Evolutionary conservation across 345 rosid species (phyloP), one percentile per base, ranked within the genome.

Genomic region (Brassica rapa): DNA sequence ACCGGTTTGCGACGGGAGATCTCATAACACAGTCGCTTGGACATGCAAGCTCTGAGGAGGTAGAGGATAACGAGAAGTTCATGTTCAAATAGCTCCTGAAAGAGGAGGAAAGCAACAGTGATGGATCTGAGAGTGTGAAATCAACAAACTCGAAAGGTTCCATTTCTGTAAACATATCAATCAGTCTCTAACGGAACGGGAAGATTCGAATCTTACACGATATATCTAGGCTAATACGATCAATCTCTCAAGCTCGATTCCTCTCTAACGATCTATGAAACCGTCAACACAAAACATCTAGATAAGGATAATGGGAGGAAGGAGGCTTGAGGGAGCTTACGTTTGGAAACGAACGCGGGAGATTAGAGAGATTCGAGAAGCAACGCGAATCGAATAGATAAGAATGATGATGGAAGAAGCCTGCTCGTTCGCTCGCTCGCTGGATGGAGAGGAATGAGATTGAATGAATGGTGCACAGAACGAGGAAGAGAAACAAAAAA

Each of bases 41-140:
- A 81, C 80, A 81, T 66, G 76, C 39, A 71, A 87, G 4, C 77
- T 89, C 87, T 6, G 80, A 55, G 71, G 83, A 85, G 0, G 86
- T 72, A 35, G 88, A 82, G 41, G 8, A 51, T 9, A 79, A 68
- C 41, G 85, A 72, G 77, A 76, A 76, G 32, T 68, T 83, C 88
- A 89, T 84, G 35, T 64, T 82, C 86, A 85, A 19, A 30, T 85
- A 14, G 35, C 32, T 63, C 71, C 75, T 62, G 24, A 43, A 32
- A 51, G 3, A 51, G 19, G 2, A 4, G 35, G 46, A 8, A 43
- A 12, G n/a, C 14, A 43, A 43, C 49, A 12, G 15, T 46, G 53
- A 14, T 46, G 53, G 53, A 46, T 46, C 53, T 46, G 53, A 46
- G 15, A 46, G 53, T 46, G 53, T 39, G 10, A 39, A 35, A 32